Base-by-base conservation (phyloP, 2,329 filamentous ascomycete species). In the Hymenoscyphus salicellus region DNA sequence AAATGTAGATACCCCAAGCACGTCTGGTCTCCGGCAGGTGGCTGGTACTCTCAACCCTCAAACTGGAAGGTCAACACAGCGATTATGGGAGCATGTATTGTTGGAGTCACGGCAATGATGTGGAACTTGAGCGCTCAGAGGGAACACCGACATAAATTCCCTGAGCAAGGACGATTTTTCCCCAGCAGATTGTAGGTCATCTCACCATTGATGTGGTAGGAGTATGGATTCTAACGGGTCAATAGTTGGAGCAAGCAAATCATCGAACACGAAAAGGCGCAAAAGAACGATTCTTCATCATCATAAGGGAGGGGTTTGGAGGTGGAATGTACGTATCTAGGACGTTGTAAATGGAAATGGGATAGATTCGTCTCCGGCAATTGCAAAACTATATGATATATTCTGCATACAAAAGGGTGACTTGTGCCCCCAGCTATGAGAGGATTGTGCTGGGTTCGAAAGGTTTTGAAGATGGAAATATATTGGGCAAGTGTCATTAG, bases 1-100 rank as follows among this genome's bases (percentile, higher is more conserved):
- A 58, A 36, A 49, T 30, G 74, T 36, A 96, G 92, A 76, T 97
- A 97, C 81, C 93, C 93, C 79, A 97, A 97, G 85, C 94, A 99
- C 84, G 92, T 99, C 85, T 99, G 95, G 95, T 98, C 95, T 76
- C 95, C 95, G 68, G 84, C 94, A 70, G 95, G 95, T 85, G 95
- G 95, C 80, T 99, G 95, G 95, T 99, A 99, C 80, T 82, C 89
- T 62, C 94, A 96, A 78, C 95, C 95, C 62, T 83, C 86, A 72
- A 99, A 99, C 84, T 99, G 95, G 95, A 95, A 90, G 78, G 81
- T 82, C 74, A 99, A 99, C 83, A 99, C 95, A 5, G 84, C 89
- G 63, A 83, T 95, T 71, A 87, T 93, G 76, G 85, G 86, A 66
- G 84, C 82, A 58, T 84, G 89, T 63, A 82, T 95, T 60, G 70